phyloP scores from a whole-genome alignment of 345 rosid genomes.

The Camelina laxa region DNA sequence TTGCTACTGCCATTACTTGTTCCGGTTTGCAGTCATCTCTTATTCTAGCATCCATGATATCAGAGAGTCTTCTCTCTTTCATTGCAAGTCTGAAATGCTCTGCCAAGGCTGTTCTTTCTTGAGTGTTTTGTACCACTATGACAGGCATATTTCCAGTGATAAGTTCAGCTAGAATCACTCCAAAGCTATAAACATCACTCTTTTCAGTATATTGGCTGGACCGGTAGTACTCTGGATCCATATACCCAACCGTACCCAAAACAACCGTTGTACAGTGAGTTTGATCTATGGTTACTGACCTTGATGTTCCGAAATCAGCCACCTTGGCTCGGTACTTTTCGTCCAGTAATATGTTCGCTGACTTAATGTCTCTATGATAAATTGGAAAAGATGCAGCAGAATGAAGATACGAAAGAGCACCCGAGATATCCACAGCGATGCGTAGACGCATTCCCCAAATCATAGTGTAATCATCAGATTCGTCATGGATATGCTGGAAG shows the following conservation, averaged over 20 bases:
- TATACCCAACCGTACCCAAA: slow-evolving; percentile 41
- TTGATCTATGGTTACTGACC: slow-evolving; percentile 40
- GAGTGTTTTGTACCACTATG: slow-evolving; percentile 47
- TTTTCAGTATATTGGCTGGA: slow-evolving; percentile 36
- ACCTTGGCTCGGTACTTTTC: slow-evolving; percentile 40
- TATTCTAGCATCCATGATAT: slow-evolving; percentile 49
- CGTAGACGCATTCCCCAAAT: slow-evolving; percentile 48
- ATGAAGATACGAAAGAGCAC: slow-evolving; percentile 49
- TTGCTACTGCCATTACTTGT: slow-evolving; percentile 55
- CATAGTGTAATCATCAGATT: slow-evolving; percentile 26
- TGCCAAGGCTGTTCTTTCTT: slow-evolving; percentile 52
- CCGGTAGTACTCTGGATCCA: slow-evolving; percentile 38
- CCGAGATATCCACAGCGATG: slow-evolving; percentile 45
- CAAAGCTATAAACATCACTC: slow-evolving; percentile 43
- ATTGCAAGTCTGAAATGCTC: slow-evolving; percentile 47
- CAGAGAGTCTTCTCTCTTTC: slow-evolving; percentile 50
- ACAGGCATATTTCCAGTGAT: slow-evolving; percentile 30
- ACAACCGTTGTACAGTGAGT: slow-evolving; percentile 35
- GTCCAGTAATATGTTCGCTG: slow-evolving; percentile 36
- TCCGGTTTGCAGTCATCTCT: slow-evolving; percentile 51
- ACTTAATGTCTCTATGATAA: slow-evolving; percentile 51
- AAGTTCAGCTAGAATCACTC: slow-evolving; percentile 24
- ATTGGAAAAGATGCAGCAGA: slow-evolving; percentile 47
- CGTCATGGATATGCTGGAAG: slow-evolving; percentile 47
- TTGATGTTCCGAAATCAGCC: slow-evolving; percentile 43